Base-by-base conservation (phyloP, 345 rosid genomes). In the Linum usitatissimum region DNA sequence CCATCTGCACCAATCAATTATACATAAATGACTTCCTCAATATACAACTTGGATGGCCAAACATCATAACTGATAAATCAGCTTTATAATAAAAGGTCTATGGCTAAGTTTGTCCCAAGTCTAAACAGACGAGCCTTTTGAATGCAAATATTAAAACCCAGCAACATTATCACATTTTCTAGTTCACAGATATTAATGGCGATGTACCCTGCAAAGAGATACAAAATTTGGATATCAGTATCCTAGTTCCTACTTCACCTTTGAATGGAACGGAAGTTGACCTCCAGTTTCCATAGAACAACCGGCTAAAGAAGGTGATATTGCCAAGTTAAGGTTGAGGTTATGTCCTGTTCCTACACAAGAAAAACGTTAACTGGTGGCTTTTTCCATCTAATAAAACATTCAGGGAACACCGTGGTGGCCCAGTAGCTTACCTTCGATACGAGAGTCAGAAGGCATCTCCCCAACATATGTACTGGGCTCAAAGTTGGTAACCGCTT, bases 291-390 rank as follows among this genome's bases (percentile, higher is more conserved):
- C 87, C 71, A 79, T 77, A 28, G 81, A 56, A 75, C 74, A 28
- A 60, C 73, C 75, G 64, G 78, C 71, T 28, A 72, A 45, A 39
- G 95, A 74, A 67, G 85, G 70, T 68, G 95, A 79, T 20, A 88
- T 84, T 66, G 92, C 92, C 82, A 91, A 77, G 77, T 81, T 86
- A 69, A 91, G 84, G 71, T 86, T 90, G 63, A 91, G 88, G 71
- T 86, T 80, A 58, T 66, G 77, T 55, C 62, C 64, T 9, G 69
- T 38, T 45, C 65, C 93, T 86, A 79, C 63, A 70, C 40, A 12
- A 58, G 60, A 55, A 58, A 48, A 6, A 9, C 36, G 51, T 64
- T 63, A 20, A 18, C 51, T 64, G 51, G 62, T 62, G 39, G 28
- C 15, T 15, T 23, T 18, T 9, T 36, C 63, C 38, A n/a, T 19